These are phyloP conservation scores for Arthroderma sp. DNA, from an alignment of 2,329 filamentous ascomycete species.

Conservation along the genomic window DNA sequence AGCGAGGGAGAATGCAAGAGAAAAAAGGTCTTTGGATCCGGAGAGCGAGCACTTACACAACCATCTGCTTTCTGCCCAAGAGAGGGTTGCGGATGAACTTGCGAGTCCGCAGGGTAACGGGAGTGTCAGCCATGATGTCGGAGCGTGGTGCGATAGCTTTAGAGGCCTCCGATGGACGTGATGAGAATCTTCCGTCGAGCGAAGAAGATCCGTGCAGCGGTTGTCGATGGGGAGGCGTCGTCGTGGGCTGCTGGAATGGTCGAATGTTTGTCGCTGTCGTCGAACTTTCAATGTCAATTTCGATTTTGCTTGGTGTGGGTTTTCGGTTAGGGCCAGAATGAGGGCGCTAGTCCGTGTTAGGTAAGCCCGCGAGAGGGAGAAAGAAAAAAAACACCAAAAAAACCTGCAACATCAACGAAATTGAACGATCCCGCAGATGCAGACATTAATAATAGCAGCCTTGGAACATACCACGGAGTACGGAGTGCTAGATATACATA, in stretches of 20 bases:
- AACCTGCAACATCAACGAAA: background rate
- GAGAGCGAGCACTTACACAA: constrained; percentile 62
- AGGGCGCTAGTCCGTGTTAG: background rate
- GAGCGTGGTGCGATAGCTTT: constrained; percentile 22
- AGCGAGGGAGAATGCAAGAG: background rate
- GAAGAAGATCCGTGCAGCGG: constrained; percentile 16
- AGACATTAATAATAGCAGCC: too few relatives aligned
- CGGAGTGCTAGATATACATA: too few relatives aligned
- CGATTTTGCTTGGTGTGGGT: constrained; percentile 33
- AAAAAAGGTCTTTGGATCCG: background rate
- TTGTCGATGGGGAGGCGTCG: constrained; percentile 18
- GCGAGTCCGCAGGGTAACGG: constrained; percentile 87
- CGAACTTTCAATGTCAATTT: constrained; percentile 23
- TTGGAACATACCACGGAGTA: too few relatives aligned
- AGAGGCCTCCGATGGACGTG: constrained; percentile 15
- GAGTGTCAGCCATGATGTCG: constrained; percentile 72
- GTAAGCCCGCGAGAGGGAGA: background rate
- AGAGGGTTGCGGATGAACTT: constrained; percentile 99
- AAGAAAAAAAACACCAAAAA: too few relatives aligned
- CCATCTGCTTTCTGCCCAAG: constrained; percentile 98
- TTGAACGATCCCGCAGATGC: too few relatives aligned
- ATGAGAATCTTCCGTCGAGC: constrained; percentile 22
- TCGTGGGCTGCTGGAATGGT: constrained; percentile 20
- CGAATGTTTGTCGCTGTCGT: constrained; percentile 7
- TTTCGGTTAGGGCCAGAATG: constrained; percentile 29